These are phyloP conservation scores for Fusarium sp. DNA, from an alignment of 2,329 filamentous ascomycete species.

Conservation along the genomic window DNA sequence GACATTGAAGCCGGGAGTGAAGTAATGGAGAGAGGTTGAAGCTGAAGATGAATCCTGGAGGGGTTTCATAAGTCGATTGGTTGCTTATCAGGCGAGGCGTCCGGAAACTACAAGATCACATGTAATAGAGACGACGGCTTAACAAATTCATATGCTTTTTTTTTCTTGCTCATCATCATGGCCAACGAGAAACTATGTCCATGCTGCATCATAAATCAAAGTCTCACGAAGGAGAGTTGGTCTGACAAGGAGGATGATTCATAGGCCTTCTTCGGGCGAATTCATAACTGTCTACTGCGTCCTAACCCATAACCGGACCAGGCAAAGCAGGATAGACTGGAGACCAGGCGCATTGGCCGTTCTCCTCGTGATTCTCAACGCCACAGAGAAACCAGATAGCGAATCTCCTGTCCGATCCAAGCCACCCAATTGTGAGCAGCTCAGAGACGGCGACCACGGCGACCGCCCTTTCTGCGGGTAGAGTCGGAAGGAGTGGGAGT, in stretches of 20 bases:
- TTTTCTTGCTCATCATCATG: constrained; percentile 18
- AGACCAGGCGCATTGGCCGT: constrained; percentile 75
- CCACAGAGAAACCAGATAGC: constrained; percentile 66
- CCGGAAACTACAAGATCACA: constrained; percentile 13
- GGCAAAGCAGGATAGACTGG: constrained; percentile 65
- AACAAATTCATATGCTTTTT: background rate
- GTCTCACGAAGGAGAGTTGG: constrained; percentile 32
- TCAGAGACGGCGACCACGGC: constrained; percentile 99
- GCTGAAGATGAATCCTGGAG: background rate
- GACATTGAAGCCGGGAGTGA: constrained; percentile 55
- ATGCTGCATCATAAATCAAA: constrained; percentile 14
- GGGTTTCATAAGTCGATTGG: background rate
- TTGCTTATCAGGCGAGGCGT: constrained; percentile 19
- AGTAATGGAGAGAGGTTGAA: constrained; percentile 22
- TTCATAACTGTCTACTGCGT: constrained; percentile 55
- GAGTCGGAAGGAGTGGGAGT: constrained; percentile 99
- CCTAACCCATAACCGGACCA: constrained; percentile 43
- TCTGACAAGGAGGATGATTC: constrained; percentile 51
- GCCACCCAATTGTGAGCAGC: constrained; percentile 44
- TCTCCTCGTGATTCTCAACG: constrained; percentile 79
- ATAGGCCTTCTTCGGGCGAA: constrained; percentile 57
- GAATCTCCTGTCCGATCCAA: constrained; percentile 52
- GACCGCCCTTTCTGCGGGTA: constrained; percentile 99
- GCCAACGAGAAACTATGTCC: constrained; percentile 16
- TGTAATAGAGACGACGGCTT: constrained; percentile 6